Percentiles rank a stretch among this genome's conserved stretches.
phyloP scores from a whole-genome alignment of 805 yeast genomes.

The Cyberlindnera samutprakarnensis region DNA sequence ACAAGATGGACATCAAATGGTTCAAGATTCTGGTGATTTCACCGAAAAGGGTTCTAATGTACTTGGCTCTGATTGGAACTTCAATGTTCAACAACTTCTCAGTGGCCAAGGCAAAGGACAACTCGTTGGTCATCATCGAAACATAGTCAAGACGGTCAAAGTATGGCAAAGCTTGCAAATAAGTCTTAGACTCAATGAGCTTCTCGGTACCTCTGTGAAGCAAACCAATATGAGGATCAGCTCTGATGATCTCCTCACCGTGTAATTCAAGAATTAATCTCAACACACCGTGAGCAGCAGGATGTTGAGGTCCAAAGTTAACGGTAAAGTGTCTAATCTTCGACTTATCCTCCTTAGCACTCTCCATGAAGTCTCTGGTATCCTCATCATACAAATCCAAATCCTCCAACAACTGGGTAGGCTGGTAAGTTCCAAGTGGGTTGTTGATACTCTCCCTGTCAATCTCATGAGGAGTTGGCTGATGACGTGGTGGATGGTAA shows the following conservation, averaged over 20 bases:
- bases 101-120: constrained; percentile 74
- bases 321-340: constrained; percentile 82
- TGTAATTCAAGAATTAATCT: constrained; percentile 78
- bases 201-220: constrained; percentile 87
- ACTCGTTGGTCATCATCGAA: constrained; percentile 86
- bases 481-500: constrained; percentile 16
- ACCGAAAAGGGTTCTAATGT: constrained; percentile 78
- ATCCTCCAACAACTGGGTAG: constrained; percentile 22
- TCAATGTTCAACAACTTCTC: constrained; percentile 80
- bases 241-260: constrained; percentile 82
- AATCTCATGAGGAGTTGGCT: constrained; percentile 9
- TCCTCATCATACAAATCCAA: constrained; percentile 32
- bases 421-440: constrained; percentile 32
- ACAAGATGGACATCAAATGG: constrained; percentile 78
- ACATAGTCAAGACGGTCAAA: constrained; percentile 83
- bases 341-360: constrained; percentile 13
- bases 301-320: constrained; percentile 91
- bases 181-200: constrained; percentile 78
- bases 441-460: constrained; percentile 26
- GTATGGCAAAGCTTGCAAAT: constrained; percentile 83
- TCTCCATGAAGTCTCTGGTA: constrained; percentile 20
- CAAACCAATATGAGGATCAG: constrained; percentile 86
- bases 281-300: constrained; percentile 91
- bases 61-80: constrained; percentile 78
- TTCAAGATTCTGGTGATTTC: constrained; percentile 79